Percentiles rank a stretch among this genome's conserved stretches.
These are phyloP conservation scores for Flaveria floridana DNA, from an alignment of 140 eudicot genomes.

Conservation along the genomic window DNA sequence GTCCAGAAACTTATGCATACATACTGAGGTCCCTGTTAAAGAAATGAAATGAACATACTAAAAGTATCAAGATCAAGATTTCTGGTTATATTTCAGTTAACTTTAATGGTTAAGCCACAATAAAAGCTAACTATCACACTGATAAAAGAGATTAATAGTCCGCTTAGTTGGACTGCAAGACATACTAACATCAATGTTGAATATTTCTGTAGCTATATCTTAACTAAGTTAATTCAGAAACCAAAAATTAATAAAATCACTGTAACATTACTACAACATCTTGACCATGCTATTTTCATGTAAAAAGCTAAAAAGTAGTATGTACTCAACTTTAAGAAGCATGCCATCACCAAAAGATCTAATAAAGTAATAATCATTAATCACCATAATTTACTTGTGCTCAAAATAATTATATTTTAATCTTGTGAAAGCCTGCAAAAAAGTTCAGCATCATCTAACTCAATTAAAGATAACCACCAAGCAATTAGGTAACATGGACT, in stretches of 20 bases:
- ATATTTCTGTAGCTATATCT: conserved; percentile 9
- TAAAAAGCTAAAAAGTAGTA: background rate
- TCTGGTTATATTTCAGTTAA: conserved; percentile 12
- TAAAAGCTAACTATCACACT: background rate
- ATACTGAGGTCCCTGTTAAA: conserved; percentile 84
- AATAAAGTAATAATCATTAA: background rate
- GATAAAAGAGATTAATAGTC: background rate
- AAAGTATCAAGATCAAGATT: conserved; percentile 9
- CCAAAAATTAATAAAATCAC: conserved; percentile 10
- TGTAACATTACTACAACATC: conserved; percentile 6
- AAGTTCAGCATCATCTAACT: conserved; percentile 18
- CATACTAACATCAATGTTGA: conserved; percentile 4
- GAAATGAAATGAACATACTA: conserved; percentile 25
- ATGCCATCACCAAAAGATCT: conserved; percentile 20
- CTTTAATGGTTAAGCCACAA: conserved; percentile 1
- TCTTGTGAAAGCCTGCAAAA: background rate
- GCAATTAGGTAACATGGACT: conserved; percentile 8
- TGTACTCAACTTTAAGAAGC: conserved; percentile 25
- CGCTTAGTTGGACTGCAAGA: conserved; percentile 3
- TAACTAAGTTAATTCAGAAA: background rate
- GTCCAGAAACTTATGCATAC: conserved; percentile 93
- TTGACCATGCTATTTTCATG: conserved; percentile 3
- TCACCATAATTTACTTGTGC: background rate
- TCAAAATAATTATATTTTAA: background rate
- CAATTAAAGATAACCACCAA: background rate